Percentiles rank a stretch among this genome's conserved stretches.
phyloP scores from a whole-genome alignment of 805 yeast genomes.

The Debaryomyces hansenii region DNA sequence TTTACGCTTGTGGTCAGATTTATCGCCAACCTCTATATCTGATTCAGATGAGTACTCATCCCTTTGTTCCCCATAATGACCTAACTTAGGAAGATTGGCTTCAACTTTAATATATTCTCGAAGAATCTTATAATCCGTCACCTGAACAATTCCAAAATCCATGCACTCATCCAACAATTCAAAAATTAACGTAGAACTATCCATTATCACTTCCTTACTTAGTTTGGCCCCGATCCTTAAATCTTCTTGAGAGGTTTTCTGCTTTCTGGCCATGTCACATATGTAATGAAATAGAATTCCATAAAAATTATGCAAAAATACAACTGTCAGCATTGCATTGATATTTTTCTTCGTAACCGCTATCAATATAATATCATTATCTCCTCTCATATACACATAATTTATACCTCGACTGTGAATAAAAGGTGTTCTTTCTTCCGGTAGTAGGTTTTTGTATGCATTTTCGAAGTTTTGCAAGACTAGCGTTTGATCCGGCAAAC shows the following conservation, averaged over 20 bases:
- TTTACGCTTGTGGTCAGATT: conserved; percentile 6
- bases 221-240: conserved; percentile 34
- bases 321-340: conserved; percentile 57
- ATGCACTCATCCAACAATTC: conserved; percentile 88
- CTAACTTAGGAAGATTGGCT: conserved; percentile 23
- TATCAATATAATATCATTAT: conserved; percentile 44
- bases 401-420: conserved; percentile 48
- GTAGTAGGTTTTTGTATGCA: conserved; percentile 17
- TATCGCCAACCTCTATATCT: conserved; percentile 6
- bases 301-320: conserved; percentile 50
- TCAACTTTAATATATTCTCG: conserved; percentile 74
- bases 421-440: conserved; percentile 41
- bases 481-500: conserved; percentile 22
- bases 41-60: conserved; percentile 9
- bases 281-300: conserved; percentile 29
- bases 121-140: conserved; percentile 75
- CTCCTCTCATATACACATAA: conserved; percentile 52
- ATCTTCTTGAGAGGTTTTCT: neutral
- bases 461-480: conserved; percentile 27
- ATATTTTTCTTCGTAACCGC: conserved; percentile 46
- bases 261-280: conserved; percentile 2
- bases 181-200: conserved; percentile 71
- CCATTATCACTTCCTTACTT: conserved; percentile 61
- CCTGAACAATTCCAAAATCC: conserved; percentile 86
- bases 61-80: conserved; percentile 1